These are phyloP conservation scores for Furcasterigmium sp. DNA, from an alignment of 2,329 filamentous ascomycete species.

Conservation along the genomic window DNA sequence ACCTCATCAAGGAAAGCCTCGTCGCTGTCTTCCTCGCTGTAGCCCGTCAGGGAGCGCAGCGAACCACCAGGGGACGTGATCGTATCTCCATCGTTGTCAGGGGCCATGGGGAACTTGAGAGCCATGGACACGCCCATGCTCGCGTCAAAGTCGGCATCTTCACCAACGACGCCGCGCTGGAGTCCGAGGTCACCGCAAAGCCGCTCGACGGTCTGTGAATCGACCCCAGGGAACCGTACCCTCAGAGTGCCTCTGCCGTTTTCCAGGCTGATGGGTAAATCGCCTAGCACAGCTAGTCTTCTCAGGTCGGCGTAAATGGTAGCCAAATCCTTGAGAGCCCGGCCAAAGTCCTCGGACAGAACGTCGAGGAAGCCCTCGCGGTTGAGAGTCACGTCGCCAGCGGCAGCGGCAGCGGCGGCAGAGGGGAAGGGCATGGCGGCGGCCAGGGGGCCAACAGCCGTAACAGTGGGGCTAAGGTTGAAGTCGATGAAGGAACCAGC, in stretches of 20 bases:
- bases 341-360: conserved; percentile 82
- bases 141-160: conserved; percentile 70
- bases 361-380: conserved; percentile 79
- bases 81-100: conserved; percentile 31
- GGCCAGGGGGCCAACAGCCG: conserved; percentile 71
- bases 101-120: conserved; percentile 81
- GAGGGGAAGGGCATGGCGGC: conserved; percentile 49
- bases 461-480: conserved; percentile 80
- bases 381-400: conserved; percentile 54
- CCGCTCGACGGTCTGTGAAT: conserved; percentile 72
- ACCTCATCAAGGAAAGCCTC: conserved; percentile 24
- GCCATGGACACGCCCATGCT: conserved; percentile 67
- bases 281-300: conserved; percentile 69
- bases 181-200: conserved; percentile 87
- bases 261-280: conserved; percentile 74
- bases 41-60: conserved; percentile 32
- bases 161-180: conserved; percentile 68
- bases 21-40: conserved; percentile 19
- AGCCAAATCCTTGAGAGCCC: conserved; percentile 77
- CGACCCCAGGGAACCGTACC: conserved; percentile 87
- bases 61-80: conserved; percentile 44
- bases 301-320: conserved; percentile 77
- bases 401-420: conserved; percentile 25
- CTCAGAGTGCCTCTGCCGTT: conserved; percentile 58
- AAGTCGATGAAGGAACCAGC: conserved; percentile 88